These are phyloP conservation scores for Endocarpon pusillum DNA, from an alignment of 495 filamentous ascomycete genomes.

Conservation along the genomic window DNA sequence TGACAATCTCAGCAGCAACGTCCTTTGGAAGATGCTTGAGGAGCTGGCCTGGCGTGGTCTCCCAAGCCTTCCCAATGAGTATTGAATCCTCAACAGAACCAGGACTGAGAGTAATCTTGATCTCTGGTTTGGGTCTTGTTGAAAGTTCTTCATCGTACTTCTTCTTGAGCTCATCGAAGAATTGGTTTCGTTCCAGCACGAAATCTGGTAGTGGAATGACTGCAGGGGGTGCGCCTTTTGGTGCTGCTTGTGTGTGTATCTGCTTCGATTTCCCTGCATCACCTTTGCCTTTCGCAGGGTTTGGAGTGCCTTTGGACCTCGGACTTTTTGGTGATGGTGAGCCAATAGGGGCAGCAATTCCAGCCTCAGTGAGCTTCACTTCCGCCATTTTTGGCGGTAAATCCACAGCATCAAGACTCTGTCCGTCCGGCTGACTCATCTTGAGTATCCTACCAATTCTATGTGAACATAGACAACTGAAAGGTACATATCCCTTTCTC, in stretches of 20 bases:
- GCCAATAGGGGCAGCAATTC: background rate
- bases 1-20: constrained; percentile 38
- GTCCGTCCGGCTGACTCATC: background rate
- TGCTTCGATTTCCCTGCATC: constrained; percentile 1
- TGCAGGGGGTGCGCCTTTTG: constrained; percentile 11
- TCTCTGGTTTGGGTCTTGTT: constrained; percentile 26
- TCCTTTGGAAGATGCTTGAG: constrained; percentile 35
- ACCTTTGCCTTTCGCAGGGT: constrained; percentile 1
- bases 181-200: constrained; percentile 60
- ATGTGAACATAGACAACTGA: no score
- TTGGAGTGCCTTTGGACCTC: constrained; percentile 1
- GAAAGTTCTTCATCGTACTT: constrained; percentile 56
- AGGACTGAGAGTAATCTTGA: constrained; percentile 32
- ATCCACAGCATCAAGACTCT: background rate
- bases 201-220: constrained; percentile 53
- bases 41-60: constrained; percentile 36
- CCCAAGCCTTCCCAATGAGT: constrained; percentile 32
- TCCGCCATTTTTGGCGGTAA: background rate
- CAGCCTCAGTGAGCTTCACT: background rate
- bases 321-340: background rate
- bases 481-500: no score
- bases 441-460: no score
- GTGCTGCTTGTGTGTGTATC: constrained; percentile 11
- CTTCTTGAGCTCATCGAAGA: constrained; percentile 81
- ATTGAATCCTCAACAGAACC: constrained; percentile 27